A percentile compares a stretch with the other conserved stretches of the same genome.
Evolutionary conservation across 306 rosid species (phyloP).

Genomic region (Quercus berberidifolia): DNA sequence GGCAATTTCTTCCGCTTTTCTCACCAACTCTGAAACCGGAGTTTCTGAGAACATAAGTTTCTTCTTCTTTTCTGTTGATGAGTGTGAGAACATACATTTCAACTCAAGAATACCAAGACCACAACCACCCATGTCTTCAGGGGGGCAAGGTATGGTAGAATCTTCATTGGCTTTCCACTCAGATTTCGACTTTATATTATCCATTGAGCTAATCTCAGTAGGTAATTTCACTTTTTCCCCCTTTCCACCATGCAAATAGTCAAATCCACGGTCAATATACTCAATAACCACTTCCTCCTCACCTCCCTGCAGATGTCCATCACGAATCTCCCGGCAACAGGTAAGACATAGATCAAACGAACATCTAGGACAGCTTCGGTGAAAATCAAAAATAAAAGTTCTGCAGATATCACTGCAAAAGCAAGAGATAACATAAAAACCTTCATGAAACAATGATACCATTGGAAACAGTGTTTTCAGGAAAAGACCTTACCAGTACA

Average conservation of each 20-base stretch:
- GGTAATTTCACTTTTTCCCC: neutral
- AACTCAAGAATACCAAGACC: slow-evolving; percentile 52
- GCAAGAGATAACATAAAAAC: neutral
- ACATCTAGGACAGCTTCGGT: slow-evolving; percentile 68
- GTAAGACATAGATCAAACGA: slow-evolving; percentile 70
- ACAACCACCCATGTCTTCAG: slow-evolving; percentile 42
- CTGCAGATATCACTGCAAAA: slow-evolving; percentile 72
- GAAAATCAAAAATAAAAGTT: slow-evolving; percentile 76
- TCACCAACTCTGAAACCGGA: slow-evolving; percentile 42
- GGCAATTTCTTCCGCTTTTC: slow-evolving; percentile 51
- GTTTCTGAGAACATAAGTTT: slow-evolving; percentile 1
- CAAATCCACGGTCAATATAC: slow-evolving; percentile 29
- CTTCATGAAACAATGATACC: neutral
- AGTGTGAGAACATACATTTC: slow-evolving; percentile 28
- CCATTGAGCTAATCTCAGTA: neutral
- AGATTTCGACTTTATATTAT: slow-evolving; percentile 30
- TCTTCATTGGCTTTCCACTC: slow-evolving; percentile 53
- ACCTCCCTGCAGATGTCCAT: slow-evolving; percentile 52
- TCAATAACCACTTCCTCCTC: slow-evolving; percentile 34
- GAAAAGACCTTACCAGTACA: slow-evolving; percentile 53
- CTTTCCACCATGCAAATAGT: slow-evolving; percentile 51
- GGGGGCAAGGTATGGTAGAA: slow-evolving; percentile 70
- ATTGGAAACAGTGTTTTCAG: neutral
- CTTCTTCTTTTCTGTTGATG: too few relatives aligned
- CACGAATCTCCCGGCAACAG: slow-evolving; percentile 81